phyloP scores from a whole-genome alignment of 2,329 filamentous ascomycete genomes.

The Paracorniculantispora psalliotae region DNA sequence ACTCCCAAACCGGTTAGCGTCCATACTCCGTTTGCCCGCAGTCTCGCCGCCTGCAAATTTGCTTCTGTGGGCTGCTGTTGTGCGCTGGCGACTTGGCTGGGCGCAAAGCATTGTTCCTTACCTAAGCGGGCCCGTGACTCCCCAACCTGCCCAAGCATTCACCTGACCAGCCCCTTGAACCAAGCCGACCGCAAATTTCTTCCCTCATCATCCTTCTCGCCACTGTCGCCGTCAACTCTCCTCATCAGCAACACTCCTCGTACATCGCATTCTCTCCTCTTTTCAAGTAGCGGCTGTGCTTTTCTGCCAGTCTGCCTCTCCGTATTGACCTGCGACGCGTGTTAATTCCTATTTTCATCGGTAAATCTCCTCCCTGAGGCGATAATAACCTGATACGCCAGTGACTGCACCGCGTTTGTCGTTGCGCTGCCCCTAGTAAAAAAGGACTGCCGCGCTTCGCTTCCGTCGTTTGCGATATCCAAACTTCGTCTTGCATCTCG shows the following conservation, averaged over 20 bases:
- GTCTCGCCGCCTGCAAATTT: slow-evolving; percentile 5
- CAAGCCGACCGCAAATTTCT: not conserved
- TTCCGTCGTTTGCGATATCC: not conserved
- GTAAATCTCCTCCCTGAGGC: not conserved
- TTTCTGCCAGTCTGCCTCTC: slow-evolving; percentile 4
- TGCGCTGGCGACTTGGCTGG: not conserved
- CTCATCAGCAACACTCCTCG: slow-evolving; percentile 1
- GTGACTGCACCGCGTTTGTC: slow-evolving; percentile 8
- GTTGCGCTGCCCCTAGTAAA: slow-evolving; percentile 2
- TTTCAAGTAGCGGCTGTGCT: slow-evolving; percentile 6
- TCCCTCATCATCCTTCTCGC: not conserved
- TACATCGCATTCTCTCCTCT: slow-evolving; percentile 2
- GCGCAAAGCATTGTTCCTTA: not conserved
- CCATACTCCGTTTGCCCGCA: not conserved
- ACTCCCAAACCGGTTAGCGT: not conserved
- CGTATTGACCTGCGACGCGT: slow-evolving; percentile 12
- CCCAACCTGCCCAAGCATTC: not conserved
- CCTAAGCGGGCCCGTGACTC: slow-evolving; percentile 2
- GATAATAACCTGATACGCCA: slow-evolving; percentile 7
- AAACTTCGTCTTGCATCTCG: not conserved
- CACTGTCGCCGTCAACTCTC: not conserved
- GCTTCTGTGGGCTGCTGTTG: not conserved
- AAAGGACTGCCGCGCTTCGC: slow-evolving; percentile 6
- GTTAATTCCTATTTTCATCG: not conserved
- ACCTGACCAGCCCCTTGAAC: not conserved